These are phyloP conservation scores for Microsporum ferrugineum DNA, from an alignment of 2,329 filamentous ascomycete species.

Conservation along the genomic window DNA sequence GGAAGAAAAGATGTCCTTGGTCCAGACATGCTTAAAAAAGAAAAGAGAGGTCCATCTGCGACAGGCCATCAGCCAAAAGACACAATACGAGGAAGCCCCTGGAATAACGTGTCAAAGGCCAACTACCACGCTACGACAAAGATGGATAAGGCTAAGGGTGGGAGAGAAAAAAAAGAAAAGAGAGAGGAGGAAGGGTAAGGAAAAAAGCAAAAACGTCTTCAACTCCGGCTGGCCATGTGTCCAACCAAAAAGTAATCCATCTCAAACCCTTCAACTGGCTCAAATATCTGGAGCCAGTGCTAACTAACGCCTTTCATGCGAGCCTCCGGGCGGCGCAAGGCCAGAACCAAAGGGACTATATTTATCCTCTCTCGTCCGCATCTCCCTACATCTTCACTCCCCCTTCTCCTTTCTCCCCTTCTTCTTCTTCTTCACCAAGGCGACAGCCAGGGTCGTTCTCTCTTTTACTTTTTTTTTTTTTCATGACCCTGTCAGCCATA, in stretches of 20 bases:
- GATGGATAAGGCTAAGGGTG: too few species aligned
- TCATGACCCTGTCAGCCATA: not conserved
- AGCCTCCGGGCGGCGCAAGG: not conserved
- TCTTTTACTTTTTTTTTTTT: not conserved
- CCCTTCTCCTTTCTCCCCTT: not conserved
- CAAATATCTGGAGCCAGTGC: not conserved
- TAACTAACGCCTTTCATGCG: slow-evolving; percentile 1
- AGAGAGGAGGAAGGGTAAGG: not conserved
- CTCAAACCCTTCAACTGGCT: not conserved
- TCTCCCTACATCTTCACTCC: not conserved
- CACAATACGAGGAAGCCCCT: not conserved
- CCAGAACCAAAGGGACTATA: not conserved
- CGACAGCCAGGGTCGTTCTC: not conserved
- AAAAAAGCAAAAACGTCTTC: not conserved
- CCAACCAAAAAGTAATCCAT: not conserved
- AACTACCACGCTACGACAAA: not conserved
- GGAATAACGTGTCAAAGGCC: not conserved
- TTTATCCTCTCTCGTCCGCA: not conserved
- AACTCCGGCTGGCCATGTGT: not conserved
- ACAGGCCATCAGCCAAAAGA: not conserved
- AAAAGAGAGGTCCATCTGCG: not conserved
- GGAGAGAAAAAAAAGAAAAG: not conserved
- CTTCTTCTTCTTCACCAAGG: not conserved
- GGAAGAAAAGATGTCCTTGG: not conserved
- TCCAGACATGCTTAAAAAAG: not conserved